A percentile compares a stretch with the other conserved stretches of the same genome.
Evolutionary conservation across 768 basidiomycete genomes (phyloP).

Genomic region (Boletus sensibilis): DNA sequence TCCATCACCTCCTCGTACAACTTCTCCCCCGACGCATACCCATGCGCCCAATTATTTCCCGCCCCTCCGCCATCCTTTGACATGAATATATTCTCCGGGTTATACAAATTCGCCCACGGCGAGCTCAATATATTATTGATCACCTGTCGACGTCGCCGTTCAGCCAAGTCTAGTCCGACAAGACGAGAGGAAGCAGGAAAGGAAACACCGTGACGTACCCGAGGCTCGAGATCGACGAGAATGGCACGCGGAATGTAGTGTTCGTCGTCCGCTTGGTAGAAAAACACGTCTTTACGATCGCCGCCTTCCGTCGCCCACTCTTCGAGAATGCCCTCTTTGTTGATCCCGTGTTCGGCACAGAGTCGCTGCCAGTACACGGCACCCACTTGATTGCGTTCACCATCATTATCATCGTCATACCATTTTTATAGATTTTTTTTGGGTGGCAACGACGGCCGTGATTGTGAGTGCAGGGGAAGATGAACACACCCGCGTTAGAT

Average conservation of each 20-base stretch:
- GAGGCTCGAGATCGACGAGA: conserved; percentile 92
- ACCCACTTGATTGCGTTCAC: conserved; percentile 60
- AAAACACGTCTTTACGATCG: conserved; percentile 98
- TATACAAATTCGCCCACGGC: conserved; percentile 83
- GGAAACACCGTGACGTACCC: conserved; percentile 53
- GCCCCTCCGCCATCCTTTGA: conserved; percentile 98
- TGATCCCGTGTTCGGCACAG: conserved; percentile 98
- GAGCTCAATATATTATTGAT: conserved; percentile 93
- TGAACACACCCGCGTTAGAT: conserved; percentile 1
- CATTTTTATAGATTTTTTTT: not conserved
- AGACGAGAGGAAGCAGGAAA: too few relatives aligned
- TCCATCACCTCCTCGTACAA: conserved; percentile 98
- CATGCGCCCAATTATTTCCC: conserved; percentile 98
- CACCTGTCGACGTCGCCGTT: conserved; percentile 54
- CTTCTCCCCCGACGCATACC: conserved; percentile 85
- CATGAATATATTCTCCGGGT: conserved; percentile 96
- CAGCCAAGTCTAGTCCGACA: not conserved
- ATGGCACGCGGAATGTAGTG: conserved; percentile 98
- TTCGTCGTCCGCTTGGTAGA: conserved; percentile 99
- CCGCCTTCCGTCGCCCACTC: conserved; percentile 96
- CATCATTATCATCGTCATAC: not conserved
- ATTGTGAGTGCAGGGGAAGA: not conserved
- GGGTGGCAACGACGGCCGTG: too few relatives aligned
- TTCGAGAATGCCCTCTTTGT: conserved; percentile 90
- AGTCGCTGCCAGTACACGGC: conserved; percentile 98